A percentile compares a stretch with the other conserved stretches of the same genome.
phyloP scores from a whole-genome alignment of 2,329 filamentous ascomycete species.

The Microascus cirrosus region DNA sequence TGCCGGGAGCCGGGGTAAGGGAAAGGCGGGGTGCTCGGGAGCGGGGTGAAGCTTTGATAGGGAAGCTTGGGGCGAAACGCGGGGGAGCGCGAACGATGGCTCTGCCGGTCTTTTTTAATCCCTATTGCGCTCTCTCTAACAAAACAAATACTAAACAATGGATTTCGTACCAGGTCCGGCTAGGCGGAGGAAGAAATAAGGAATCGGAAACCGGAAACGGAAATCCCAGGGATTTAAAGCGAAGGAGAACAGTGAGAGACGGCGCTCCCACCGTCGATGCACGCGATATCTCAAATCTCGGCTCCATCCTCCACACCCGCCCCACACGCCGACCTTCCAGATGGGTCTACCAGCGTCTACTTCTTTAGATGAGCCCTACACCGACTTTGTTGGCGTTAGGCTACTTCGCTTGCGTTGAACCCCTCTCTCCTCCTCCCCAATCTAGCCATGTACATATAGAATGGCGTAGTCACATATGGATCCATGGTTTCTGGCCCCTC shows the following conservation, averaged over 20 bases:
- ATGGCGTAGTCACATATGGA: background rate
- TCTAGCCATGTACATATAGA: conserved; percentile 3
- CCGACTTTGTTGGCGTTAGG: conserved; percentile 1
- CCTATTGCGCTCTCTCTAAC: background rate
- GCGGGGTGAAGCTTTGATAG: background rate
- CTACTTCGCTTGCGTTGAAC: background rate
- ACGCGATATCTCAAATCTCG: background rate
- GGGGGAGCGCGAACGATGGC: background rate
- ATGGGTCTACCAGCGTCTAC: conserved; percentile 4
- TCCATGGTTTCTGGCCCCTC: background rate
- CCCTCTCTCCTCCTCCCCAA: conserved; percentile 7
- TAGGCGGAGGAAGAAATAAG: background rate
- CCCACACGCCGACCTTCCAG: conserved; percentile 3
- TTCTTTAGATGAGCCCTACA: background rate
- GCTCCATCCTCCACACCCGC: background rate
- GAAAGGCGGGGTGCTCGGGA: background rate
- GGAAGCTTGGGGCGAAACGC: background rate
- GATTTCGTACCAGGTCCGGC: background rate
- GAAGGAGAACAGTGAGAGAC: background rate
- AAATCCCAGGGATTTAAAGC: background rate
- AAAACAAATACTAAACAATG: background rate
- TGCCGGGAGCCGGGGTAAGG: background rate
- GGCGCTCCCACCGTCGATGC: background rate
- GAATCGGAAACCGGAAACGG: background rate
- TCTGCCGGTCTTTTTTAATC: background rate